Percentiles rank a stretch among this genome's conserved stretches.
phyloP scores from a whole-genome alignment of 2,329 filamentous ascomycete genomes.

The Aspergillus clavatus region DNA sequence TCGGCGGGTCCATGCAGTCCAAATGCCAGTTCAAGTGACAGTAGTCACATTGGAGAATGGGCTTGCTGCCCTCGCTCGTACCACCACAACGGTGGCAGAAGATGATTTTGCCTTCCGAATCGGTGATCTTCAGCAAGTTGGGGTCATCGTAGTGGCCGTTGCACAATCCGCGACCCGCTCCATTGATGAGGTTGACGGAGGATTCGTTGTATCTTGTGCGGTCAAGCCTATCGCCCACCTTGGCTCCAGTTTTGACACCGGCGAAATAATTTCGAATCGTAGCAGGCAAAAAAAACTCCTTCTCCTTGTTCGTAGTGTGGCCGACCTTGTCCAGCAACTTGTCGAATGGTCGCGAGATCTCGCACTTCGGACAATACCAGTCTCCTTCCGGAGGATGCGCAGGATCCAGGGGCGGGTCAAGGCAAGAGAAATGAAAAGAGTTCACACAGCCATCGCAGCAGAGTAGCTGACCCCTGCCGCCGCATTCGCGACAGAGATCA shows the following conservation, averaged over 20 bases:
- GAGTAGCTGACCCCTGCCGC: slow-evolving; percentile 75
- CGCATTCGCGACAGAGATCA: slow-evolving; percentile 83
- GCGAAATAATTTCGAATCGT: slow-evolving; percentile 72
- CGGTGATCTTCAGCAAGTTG: slow-evolving; percentile 52
- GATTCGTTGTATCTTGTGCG: not conserved
- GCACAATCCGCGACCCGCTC: slow-evolving; percentile 16
- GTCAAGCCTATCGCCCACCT: slow-evolving; percentile 65
- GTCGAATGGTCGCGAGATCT: slow-evolving; percentile 56
- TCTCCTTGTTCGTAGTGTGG: slow-evolving; percentile 63
- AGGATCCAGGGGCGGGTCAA: slow-evolving; percentile 71
- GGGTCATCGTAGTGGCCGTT: slow-evolving; percentile 26
- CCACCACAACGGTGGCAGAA: slow-evolving; percentile 72
- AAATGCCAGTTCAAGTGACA: slow-evolving; percentile 84
- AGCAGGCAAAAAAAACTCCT: slow-evolving; percentile 66
- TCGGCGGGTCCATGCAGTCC: slow-evolving; percentile 82
- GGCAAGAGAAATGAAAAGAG: slow-evolving; percentile 85
- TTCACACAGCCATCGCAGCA: slow-evolving; percentile 91
- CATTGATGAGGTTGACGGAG: slow-evolving; percentile 12
- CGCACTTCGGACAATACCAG: slow-evolving; percentile 73
- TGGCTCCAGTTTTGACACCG: slow-evolving; percentile 66
- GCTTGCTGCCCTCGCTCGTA: slow-evolving; percentile 58
- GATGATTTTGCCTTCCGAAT: slow-evolving; percentile 68
- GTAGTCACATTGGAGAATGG: slow-evolving; percentile 80
- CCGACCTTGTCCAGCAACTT: slow-evolving; percentile 61
- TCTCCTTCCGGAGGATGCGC: slow-evolving; percentile 61